A percentile compares a stretch with the other conserved stretches of the same genome.
Conservation (phyloP, 257 asterid species). For the Nicotiana tabacum region DNA sequence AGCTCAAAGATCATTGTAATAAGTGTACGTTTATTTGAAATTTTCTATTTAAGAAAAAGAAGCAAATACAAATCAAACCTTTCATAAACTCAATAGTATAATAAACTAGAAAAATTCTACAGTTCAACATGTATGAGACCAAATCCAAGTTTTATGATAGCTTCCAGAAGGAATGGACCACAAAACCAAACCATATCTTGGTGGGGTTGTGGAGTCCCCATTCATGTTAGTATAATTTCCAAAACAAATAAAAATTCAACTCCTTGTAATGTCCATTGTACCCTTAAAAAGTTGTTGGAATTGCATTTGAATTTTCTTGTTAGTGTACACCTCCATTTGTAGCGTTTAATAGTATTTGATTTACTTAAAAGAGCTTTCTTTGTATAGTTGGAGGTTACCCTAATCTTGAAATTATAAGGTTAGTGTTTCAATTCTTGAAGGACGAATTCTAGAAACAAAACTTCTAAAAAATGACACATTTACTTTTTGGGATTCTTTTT, state of each 20-base stretch:
- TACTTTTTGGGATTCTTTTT: no score
- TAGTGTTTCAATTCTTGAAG: neutral
- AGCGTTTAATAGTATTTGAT: neutral
- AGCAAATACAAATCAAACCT: neutral
- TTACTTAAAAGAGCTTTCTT: neutral
- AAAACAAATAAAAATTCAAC: neutral
- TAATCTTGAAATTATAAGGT: neutral
- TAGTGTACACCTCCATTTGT: neutral
- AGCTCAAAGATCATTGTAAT: neutral
- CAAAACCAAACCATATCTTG: neutral
- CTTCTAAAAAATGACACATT: no score
- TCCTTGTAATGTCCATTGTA: neutral
- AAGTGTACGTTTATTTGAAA: neutral
- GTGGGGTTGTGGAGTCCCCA: neutral
- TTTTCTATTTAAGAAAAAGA: neutral
- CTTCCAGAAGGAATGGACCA: neutral
- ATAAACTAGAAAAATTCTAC: neutral
- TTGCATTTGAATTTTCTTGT: neutral
- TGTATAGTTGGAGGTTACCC: neutral
- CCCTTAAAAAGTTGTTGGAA: neutral
- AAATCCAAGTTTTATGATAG: constrained; percentile 7
- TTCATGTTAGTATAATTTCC: neutral
- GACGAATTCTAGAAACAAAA: neutral
- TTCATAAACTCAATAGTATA: neutral
- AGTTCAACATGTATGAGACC: neutral